These are phyloP conservation scores for Coemansia sp. DNA, from an alignment of 192 early-diverging fungal species.

Conservation along the genomic window DNA sequence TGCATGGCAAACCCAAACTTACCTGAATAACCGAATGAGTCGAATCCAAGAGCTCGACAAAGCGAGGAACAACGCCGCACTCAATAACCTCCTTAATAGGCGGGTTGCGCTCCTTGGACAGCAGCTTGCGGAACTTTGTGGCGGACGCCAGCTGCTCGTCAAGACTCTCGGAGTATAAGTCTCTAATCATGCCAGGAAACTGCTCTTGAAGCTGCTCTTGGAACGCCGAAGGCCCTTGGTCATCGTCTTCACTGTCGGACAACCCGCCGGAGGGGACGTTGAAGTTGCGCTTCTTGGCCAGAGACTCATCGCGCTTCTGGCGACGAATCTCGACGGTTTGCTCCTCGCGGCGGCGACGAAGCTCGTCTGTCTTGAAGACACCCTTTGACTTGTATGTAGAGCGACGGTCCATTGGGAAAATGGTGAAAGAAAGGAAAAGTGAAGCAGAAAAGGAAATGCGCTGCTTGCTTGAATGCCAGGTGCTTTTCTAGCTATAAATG, in stretches of 20 bases:
- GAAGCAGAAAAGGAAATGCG: slow-evolving; percentile 13
- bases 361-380: slow-evolving; percentile 84
- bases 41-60: slow-evolving; percentile 92
- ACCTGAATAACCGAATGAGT: slow-evolving; percentile 79
- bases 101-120: slow-evolving; percentile 92
- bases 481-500: slow-evolving; percentile 1
- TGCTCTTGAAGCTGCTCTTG: slow-evolving; percentile 74
- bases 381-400: slow-evolving; percentile 86
- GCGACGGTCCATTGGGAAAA: slow-evolving; percentile 57
- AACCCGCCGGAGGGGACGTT: slow-evolving; percentile 47
- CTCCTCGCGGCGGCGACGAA: slow-evolving; percentile 90
- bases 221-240: slow-evolving; percentile 55
- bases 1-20: slow-evolving; percentile 13
- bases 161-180: slow-evolving; percentile 73
- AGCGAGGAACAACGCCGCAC: slow-evolving; percentile 88
- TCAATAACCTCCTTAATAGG: slow-evolving; percentile 96
- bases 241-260: slow-evolving; percentile 80
- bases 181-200: slow-evolving; percentile 75
- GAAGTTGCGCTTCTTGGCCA: slow-evolving; percentile 92
- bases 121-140: slow-evolving; percentile 88
- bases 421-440: slow-evolving; percentile 5
- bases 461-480: slow-evolving; percentile 4
- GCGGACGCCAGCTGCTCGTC: slow-evolving; percentile 81
- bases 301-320: slow-evolving; percentile 91
- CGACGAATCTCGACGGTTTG: slow-evolving; percentile 91